Evolutionary conservation across 495 filamentous ascomycete species (phyloP).

Genomic region (Hypoxylon rickii): DNA sequence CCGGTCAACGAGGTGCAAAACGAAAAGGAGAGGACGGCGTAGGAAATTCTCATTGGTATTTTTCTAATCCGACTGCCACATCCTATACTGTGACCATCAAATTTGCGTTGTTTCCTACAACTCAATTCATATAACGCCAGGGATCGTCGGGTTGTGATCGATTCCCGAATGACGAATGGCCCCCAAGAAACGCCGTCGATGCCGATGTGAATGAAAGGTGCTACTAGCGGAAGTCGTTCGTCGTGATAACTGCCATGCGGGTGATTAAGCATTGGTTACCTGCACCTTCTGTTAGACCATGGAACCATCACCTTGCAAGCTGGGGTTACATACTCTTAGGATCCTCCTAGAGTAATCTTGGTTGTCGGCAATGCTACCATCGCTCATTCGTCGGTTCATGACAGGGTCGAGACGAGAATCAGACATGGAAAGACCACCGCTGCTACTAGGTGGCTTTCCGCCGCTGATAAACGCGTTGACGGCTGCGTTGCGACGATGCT

Average conservation of each 20-base stretch:
- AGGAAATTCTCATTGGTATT: slow-evolving; percentile 32
- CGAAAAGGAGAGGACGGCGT: slow-evolving; percentile 55
- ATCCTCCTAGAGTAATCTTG: slow-evolving; percentile 96
- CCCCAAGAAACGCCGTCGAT: slow-evolving; percentile 58
- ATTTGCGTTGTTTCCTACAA: slow-evolving; percentile 42
- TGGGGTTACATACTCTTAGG: slow-evolving; percentile 70
- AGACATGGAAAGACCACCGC: slow-evolving; percentile 63
- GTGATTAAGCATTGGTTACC: slow-evolving; percentile 62
- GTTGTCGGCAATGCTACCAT: slow-evolving; percentile 97
- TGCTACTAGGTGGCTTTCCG: slow-evolving; percentile 59
- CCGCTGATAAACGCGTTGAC: slow-evolving; percentile 68
- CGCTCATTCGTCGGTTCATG: slow-evolving; percentile 88
- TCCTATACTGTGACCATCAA: slow-evolving; percentile 35
- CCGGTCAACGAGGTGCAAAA: slow-evolving; percentile 32
- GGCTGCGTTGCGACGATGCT: slow-evolving; percentile 75
- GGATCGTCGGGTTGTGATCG: slow-evolving; percentile 43
- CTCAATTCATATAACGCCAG: slow-evolving; percentile 45
- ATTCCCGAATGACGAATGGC: slow-evolving; percentile 50
- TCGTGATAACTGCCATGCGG: slow-evolving; percentile 46
- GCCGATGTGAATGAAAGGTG: slow-evolving; percentile 48
- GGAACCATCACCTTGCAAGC: neutral
- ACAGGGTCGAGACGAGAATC: slow-evolving; percentile 89
- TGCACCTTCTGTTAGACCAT: slow-evolving; percentile 39
- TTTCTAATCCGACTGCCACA: slow-evolving; percentile 35
- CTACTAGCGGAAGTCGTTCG: slow-evolving; percentile 53